Percentiles rank a stretch among this genome's conserved stretches.
phyloP scores from a whole-genome alignment of 148 eudicot genomes.

The Oxyria digyna region DNA sequence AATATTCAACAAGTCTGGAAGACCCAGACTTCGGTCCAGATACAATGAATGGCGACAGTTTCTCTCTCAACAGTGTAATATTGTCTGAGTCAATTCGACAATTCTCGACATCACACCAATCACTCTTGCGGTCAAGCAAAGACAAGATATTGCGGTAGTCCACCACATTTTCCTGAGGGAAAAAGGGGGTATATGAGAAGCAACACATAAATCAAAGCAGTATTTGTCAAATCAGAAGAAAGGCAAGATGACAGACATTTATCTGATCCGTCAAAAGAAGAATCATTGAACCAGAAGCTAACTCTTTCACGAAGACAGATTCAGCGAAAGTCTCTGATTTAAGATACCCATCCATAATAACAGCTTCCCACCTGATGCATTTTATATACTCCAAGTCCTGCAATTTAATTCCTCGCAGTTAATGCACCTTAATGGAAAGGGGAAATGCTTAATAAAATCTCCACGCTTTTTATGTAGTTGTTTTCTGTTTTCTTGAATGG shows the following conservation, averaged over 20 bases:
- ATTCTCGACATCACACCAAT: constrained; percentile 13
- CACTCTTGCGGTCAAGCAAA: constrained; percentile 30
- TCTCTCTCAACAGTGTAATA: constrained; percentile 30
- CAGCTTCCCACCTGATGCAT: constrained; percentile 52
- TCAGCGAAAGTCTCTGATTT: constrained; percentile 19
- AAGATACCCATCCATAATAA: constrained; percentile 54
- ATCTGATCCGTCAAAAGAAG: constrained; percentile 42
- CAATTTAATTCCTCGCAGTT: constrained; percentile 2
- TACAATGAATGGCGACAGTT: constrained; percentile 27
- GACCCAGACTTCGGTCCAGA: constrained; percentile 14
- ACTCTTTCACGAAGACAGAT: constrained; percentile 29
- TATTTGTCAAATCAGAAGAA: neutral
- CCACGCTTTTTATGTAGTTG: no score
- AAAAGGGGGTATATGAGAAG: neutral
- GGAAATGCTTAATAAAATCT: neutral
- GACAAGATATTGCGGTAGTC: constrained; percentile 36
- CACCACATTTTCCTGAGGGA: constrained; percentile 41
- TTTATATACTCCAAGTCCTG: constrained; percentile 44
- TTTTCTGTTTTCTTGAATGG: no score
- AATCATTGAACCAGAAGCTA: constrained; percentile 31
- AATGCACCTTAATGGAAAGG: neutral
- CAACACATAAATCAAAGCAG: neutral
- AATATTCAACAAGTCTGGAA: constrained; percentile 45
- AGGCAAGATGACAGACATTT: constrained; percentile 26
- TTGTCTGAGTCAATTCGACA: constrained; percentile 15